Evolutionary conservation across 139 green algal genomes (phyloP).

Genomic region (Chlorokybus atmophyticus): DNA sequence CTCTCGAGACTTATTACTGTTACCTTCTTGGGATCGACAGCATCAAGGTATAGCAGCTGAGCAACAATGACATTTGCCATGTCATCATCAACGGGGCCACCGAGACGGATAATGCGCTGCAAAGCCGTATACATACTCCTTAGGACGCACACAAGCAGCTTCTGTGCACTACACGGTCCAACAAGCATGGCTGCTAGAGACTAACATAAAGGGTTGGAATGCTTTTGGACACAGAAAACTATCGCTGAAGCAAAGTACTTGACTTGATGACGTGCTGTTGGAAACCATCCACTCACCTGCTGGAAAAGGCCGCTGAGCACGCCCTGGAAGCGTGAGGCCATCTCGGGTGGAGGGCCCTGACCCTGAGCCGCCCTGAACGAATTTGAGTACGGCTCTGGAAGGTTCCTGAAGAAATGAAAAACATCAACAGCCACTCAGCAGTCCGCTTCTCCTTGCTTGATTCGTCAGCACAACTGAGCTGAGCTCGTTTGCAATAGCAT

Average conservation of each 20-base stretch:
- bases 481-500: no score
- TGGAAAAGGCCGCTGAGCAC: conserved; percentile 95
- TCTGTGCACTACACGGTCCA: conserved; percentile 4
- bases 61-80: conserved; percentile 98
- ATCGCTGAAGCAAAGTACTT: not conserved
- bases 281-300: conserved; percentile 45
- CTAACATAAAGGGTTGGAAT: not conserved
- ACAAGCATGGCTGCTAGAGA: conserved; percentile 1
- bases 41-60: conserved; percentile 93
- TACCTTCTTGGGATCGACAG: conserved; percentile 46
- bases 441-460: no score
- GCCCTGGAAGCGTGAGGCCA: conserved; percentile 92
- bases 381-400: not conserved
- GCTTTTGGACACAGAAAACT: not conserved
- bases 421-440: no score
- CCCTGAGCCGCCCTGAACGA: conserved; percentile 5
- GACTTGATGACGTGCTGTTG: not conserved
- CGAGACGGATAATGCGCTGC: conserved; percentile 73
- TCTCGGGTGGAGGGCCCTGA: conserved; percentile 68
- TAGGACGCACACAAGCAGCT: not conserved
- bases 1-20: no score
- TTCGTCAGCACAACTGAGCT: no score
- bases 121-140: not conserved
- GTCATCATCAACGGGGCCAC: conserved; percentile 97
- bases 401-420: no score